Conservation (phyloP, 257 asterid species). For the Dorcoceras hygrometricum region DNA sequence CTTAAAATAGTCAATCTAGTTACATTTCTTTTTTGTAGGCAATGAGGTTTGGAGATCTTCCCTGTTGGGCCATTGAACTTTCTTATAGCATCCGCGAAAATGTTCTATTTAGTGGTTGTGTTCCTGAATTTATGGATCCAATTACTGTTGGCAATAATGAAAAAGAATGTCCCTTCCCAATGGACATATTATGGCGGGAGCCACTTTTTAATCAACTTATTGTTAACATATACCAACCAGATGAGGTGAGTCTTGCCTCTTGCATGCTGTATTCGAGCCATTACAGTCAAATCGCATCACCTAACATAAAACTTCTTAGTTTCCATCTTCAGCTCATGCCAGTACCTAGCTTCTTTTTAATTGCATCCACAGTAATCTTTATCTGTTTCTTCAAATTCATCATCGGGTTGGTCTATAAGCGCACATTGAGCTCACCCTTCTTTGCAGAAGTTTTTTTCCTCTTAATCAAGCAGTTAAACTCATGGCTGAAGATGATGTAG, state of each 20-base stretch:
- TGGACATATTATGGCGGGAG: conserved; percentile 65
- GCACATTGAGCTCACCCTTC: too few relatives aligned
- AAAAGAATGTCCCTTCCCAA: conserved; percentile 39
- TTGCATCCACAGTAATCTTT: too few relatives aligned
- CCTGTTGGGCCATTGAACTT: conserved; percentile 75
- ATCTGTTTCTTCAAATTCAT: too few relatives aligned
- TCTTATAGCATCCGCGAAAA: conserved; percentile 49
- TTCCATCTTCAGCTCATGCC: too few relatives aligned
- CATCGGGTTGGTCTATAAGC: too few relatives aligned
- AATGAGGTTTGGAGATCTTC: conserved; percentile 93
- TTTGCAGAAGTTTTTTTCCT: too few relatives aligned
- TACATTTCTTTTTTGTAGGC: conserved; percentile 45
- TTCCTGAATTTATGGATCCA: conserved; percentile 23
- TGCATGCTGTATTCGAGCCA: neutral
- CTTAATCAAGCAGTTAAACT: too few relatives aligned
- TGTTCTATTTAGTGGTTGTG: conserved; percentile 27
- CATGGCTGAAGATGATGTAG: too few relatives aligned
- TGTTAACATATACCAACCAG: conserved; percentile 79
- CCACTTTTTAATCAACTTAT: conserved; percentile 86
- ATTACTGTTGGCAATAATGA: conserved; percentile 21
- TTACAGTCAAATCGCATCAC: neutral
- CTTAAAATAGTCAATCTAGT: neutral
- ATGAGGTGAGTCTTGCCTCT: conserved; percentile 64
- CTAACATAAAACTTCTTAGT: neutral
- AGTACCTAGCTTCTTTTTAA: too few relatives aligned